Evolutionary conservation across 192 early-diverging fungal genomes (phyloP).

Genomic region (Entomortierella lignicola): DNA sequence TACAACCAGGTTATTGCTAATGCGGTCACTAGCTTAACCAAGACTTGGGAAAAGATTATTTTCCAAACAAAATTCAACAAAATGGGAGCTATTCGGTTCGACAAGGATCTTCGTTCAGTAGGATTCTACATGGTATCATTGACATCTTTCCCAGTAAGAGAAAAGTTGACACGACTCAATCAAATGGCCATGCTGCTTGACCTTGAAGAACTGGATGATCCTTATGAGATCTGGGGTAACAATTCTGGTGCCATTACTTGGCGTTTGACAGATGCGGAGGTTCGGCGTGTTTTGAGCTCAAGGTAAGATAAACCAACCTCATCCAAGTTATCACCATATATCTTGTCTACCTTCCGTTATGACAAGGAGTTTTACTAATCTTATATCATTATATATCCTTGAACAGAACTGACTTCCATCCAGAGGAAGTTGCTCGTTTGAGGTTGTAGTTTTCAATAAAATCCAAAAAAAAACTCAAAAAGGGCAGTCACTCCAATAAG

Average conservation of each 20-base stretch:
- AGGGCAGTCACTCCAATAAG: conserved; percentile 4
- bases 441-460: conserved; percentile 48
- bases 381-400: neutral
- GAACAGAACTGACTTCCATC: conserved; percentile 71
- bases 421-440: conserved; percentile 65
- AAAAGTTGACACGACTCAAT: conserved; percentile 82
- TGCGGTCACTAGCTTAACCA: conserved; percentile 76
- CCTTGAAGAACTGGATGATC: conserved; percentile 79
- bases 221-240: conserved; percentile 77
- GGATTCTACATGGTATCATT: conserved; percentile 72
- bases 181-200: conserved; percentile 89
- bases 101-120: conserved; percentile 88
- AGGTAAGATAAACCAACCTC: conserved; percentile 53
- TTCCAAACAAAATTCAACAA: conserved; percentile 88
- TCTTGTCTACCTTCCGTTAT: too few species aligned
- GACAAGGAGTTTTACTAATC: neutral
- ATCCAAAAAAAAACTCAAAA: neutral
- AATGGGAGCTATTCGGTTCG: conserved; percentile 92
- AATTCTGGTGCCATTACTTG: conserved; percentile 73
- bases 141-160: conserved; percentile 72
- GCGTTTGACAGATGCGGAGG: conserved; percentile 76
- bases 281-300: conserved; percentile 71
- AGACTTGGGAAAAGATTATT: conserved; percentile 90
- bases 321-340: too few species aligned
- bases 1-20: conserved; percentile 70